These are phyloP conservation scores for Chalciporus sphaerocephalus DNA, from an alignment of 768 basidiomycete genomes.

Conservation along the genomic window DNA sequence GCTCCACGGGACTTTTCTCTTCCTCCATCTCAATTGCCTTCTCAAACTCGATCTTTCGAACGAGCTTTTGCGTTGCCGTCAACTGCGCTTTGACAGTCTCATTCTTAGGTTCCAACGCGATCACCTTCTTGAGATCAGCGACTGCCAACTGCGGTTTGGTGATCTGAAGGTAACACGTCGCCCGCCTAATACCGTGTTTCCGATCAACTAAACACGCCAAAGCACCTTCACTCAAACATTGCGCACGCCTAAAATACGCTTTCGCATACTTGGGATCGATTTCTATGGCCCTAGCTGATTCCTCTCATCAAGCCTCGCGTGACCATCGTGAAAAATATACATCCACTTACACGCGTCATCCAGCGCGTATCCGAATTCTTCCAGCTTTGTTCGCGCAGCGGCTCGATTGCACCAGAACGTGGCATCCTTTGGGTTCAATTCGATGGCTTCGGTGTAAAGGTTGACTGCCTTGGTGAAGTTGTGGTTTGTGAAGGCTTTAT, in stretches of 20 bases:
- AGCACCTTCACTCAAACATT: not conserved
- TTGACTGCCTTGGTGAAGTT: constrained; percentile 73
- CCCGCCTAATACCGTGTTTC: constrained; percentile 59
- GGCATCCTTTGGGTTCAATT: constrained; percentile 81
- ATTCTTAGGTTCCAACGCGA: constrained; percentile 83
- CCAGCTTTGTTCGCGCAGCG: constrained; percentile 85
- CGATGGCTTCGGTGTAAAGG: constrained; percentile 81
- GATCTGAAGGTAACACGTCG: constrained; percentile 85
- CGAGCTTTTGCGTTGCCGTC: constrained; percentile 84
- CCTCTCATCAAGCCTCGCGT: constrained; percentile 13
- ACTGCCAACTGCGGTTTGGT: constrained; percentile 84
- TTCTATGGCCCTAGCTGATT: constrained; percentile 73
- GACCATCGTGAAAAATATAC: constrained; percentile 1
- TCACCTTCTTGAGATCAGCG: constrained; percentile 80
- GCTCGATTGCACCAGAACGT: constrained; percentile 95
- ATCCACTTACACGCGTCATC: constrained; percentile 71
- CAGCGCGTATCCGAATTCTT: constrained; percentile 92
- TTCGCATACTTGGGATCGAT: constrained; percentile 90
- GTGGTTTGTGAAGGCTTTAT: constrained; percentile 77
- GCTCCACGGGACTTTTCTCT: constrained; percentile 70
- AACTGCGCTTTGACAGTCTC: constrained; percentile 75
- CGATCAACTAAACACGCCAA: not conserved
- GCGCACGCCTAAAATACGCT: constrained; percentile 74
- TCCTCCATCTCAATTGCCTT: constrained; percentile 95
- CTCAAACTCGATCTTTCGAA: constrained; percentile 87